Evolutionary conservation across 192 early-diverging fungal species (phyloP).

Genomic region (Mortierella claussenii): DNA sequence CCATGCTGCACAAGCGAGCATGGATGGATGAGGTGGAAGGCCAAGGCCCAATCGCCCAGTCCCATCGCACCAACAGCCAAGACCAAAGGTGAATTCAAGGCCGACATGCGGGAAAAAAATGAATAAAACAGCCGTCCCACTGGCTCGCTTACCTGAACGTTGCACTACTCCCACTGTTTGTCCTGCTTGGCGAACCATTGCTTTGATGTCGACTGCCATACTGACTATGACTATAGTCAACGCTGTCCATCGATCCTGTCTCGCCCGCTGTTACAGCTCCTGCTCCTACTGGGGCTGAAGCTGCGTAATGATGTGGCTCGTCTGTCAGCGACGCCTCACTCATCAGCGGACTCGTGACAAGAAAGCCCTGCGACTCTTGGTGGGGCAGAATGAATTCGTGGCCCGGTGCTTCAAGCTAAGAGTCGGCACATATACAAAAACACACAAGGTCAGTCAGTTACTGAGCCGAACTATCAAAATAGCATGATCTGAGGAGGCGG

Average conservation of each 20-base stretch:
- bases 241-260: slow-evolving; percentile 14
- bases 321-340: slow-evolving; percentile 36
- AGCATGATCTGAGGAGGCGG: too few relatives aligned
- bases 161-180: slow-evolving; percentile 18
- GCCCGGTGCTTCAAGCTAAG: slow-evolving; percentile 22
- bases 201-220: neutral
- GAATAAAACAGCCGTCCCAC: too few relatives aligned
- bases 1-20: too few relatives aligned
- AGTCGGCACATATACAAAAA: neutral
- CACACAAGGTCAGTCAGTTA: neutral
- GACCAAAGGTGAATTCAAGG: too few relatives aligned
- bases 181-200: slow-evolving; percentile 19
- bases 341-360: slow-evolving; percentile 46
- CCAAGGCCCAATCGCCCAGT: too few relatives aligned
- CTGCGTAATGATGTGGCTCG: slow-evolving; percentile 22
- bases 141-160: neutral
- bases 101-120: too few relatives aligned
- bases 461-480: neutral
- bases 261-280: neutral
- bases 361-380: slow-evolving; percentile 27
- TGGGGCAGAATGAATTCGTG: slow-evolving; percentile 31
- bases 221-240: slow-evolving; percentile 10
- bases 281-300: slow-evolving; percentile 8
- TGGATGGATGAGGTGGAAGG: too few relatives aligned
- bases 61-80: too few relatives aligned